Conservation (phyloP, 1,284 basidiomycete genomes). For the Boletus sp. region DNA sequence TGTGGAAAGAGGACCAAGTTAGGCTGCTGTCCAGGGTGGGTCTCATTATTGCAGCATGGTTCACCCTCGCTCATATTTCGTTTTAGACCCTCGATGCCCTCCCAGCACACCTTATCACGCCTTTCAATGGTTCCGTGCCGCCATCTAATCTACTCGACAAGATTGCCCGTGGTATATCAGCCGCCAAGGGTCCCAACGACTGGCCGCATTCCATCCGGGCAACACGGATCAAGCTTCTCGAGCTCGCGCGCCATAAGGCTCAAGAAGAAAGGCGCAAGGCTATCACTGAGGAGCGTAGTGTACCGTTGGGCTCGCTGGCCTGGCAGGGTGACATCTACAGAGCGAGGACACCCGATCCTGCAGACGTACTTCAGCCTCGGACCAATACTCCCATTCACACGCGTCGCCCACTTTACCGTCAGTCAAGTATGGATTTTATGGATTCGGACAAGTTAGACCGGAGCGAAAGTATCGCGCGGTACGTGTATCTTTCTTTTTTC, state of each 20-base stretch:
- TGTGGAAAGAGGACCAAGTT: constrained; percentile 72
- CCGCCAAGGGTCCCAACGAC: constrained; percentile 66
- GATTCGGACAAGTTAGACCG: constrained; percentile 42
- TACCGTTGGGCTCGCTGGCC: constrained; percentile 10
- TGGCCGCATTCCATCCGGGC: constrained; percentile 78
- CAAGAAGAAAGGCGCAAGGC: constrained; percentile 46
- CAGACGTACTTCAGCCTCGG: constrained; percentile 39
- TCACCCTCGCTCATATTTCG: constrained; percentile 7
- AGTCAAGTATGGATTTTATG: constrained; percentile 83
- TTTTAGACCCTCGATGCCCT: constrained; percentile 69
- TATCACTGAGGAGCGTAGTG: constrained; percentile 33
- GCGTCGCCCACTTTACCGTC: constrained; percentile 61
- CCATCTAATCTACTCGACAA: constrained; percentile 80
- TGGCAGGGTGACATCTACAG: constrained; percentile 15
- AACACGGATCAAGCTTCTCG: constrained; percentile 74
- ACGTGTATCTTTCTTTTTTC: constrained; percentile 22
- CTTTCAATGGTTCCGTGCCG: constrained; percentile 74
- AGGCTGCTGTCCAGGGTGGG: constrained; percentile 62
- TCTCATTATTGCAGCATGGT: constrained; percentile 12
- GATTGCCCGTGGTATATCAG: constrained; percentile 66
- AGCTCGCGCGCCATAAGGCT: constrained; percentile 60
- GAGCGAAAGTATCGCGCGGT: constrained; percentile 60
- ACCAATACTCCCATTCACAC: constrained; percentile 37
- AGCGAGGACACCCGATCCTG: constrained; percentile 25
- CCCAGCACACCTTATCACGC: constrained; percentile 75